Conservation (phyloP, 176 grass and related monocot species). For the Zea luxurians region DNA sequence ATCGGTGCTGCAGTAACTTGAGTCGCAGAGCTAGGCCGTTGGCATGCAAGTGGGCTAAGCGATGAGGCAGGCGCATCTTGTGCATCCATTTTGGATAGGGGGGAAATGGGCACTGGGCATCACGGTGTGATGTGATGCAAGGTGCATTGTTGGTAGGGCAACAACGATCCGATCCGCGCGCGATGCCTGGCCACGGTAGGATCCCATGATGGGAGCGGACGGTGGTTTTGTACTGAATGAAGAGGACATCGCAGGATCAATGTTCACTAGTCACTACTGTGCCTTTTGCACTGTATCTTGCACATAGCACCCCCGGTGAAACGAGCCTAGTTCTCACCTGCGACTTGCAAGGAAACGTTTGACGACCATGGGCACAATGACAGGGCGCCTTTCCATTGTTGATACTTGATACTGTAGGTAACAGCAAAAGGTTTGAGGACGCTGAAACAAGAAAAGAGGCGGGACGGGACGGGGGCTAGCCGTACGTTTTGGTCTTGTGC, state of each 20-base stretch:
- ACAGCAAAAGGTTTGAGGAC: neutral
- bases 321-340: no score
- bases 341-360: neutral
- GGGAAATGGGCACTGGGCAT: neutral
- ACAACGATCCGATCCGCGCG: neutral
- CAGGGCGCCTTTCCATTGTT: neutral
- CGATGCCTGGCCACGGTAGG: no score
- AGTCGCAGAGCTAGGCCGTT: neutral
- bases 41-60: constrained; percentile 5
- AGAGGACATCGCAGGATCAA: no score
- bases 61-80: constrained; percentile 34
- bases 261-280: neutral
- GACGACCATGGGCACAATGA: neutral
- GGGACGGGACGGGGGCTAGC: neutral
- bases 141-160: neutral
- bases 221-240: no score
- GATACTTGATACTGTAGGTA: neutral
- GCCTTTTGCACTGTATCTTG: neutral
- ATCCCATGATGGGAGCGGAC: neutral
- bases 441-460: neutral
- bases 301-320: neutral
- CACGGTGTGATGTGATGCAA: constrained; percentile 2
- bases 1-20: neutral
- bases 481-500: no score
- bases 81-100: constrained; percentile 2